Percentiles rank a stretch among this genome's conserved stretches.
Conservation (phyloP, 768 basidiomycete genomes). For the Leucosporidium yakuticum region DNA sequence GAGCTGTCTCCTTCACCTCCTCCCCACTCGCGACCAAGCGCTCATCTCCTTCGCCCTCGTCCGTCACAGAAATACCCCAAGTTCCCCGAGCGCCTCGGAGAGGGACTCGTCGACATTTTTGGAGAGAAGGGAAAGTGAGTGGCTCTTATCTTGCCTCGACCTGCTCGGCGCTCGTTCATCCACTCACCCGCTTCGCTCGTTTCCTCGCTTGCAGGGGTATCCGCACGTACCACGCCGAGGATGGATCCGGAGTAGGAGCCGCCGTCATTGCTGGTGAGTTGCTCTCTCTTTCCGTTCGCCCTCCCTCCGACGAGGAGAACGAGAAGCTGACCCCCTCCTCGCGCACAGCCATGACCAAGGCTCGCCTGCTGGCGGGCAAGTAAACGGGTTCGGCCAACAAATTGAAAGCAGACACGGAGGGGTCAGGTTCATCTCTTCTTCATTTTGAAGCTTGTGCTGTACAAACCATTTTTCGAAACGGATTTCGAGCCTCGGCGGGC, state of each 20-base stretch:
- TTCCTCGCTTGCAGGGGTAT: slow-evolving; percentile 47
- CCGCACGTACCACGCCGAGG: slow-evolving; percentile 75
- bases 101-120: slow-evolving; percentile 88
- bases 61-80: slow-evolving; percentile 85
- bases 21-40: background rate
- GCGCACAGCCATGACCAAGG: slow-evolving; percentile 3
- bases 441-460: too few relatives aligned
- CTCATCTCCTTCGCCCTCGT: background rate
- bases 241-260: slow-evolving; percentile 89
- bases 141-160: slow-evolving; percentile 8
- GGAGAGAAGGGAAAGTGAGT: slow-evolving; percentile 82
- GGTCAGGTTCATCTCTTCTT: too few relatives aligned
- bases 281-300: slow-evolving; percentile 4
- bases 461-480: too few relatives aligned
- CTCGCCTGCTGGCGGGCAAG: background rate
- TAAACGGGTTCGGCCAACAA: too few relatives aligned
- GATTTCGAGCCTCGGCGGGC: too few relatives aligned
- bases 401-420: too few relatives aligned
- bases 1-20: slow-evolving; percentile 41
- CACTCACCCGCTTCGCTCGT: too few relatives aligned
- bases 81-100: slow-evolving; percentile 86
- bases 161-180: background rate
- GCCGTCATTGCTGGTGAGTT: slow-evolving; percentile 73
- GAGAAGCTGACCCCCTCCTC: background rate
- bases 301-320: too few relatives aligned